A percentile compares a stretch with the other conserved stretches of the same genome.
These are phyloP conservation scores for Aurinia saxatilis DNA, from an alignment of 345 rosid genomes.

Conservation along the genomic window DNA sequence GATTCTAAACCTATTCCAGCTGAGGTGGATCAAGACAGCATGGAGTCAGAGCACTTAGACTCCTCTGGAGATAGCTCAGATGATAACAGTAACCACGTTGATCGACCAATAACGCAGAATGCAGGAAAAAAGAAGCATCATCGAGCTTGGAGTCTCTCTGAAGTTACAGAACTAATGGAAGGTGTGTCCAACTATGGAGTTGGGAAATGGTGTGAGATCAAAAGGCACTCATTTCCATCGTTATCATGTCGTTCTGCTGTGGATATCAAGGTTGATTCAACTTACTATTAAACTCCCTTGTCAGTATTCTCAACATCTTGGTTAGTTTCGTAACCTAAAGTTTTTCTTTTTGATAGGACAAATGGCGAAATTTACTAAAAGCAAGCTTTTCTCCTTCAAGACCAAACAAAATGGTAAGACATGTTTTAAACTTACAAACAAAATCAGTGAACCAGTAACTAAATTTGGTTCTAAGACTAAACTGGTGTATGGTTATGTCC, in stretches of 20 bases:
- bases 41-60: slow-evolving; percentile 35
- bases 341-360: slow-evolving; percentile 47
- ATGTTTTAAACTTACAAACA: neutral
- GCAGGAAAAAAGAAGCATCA: slow-evolving; percentile 80
- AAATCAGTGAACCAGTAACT: neutral
- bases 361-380: slow-evolving; percentile 90
- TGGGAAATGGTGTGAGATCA: slow-evolving; percentile 95
- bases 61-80: slow-evolving; percentile 42
- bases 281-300: neutral
- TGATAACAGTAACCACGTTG: slow-evolving; percentile 29
- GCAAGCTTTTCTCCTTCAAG: slow-evolving; percentile 54
- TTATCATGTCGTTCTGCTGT: slow-evolving; percentile 73
- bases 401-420: slow-evolving; percentile 57
- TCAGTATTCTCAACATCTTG: neutral
- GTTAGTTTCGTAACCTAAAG: neutral
- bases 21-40: slow-evolving; percentile 30
- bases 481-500: neutral
- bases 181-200: slow-evolving; percentile 87
- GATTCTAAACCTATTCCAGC: slow-evolving; percentile 5
- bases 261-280: slow-evolving; percentile 73
- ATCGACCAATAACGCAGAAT: slow-evolving; percentile 46
- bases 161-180: slow-evolving; percentile 77
- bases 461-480: neutral
- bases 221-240: slow-evolving; percentile 67
- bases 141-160: slow-evolving; percentile 88